A percentile compares a stretch with the other conserved stretches of the same genome.
Evolutionary conservation across 768 basidiomycete species (phyloP).

Genomic region (Phaeotremella skinneri): DNA sequence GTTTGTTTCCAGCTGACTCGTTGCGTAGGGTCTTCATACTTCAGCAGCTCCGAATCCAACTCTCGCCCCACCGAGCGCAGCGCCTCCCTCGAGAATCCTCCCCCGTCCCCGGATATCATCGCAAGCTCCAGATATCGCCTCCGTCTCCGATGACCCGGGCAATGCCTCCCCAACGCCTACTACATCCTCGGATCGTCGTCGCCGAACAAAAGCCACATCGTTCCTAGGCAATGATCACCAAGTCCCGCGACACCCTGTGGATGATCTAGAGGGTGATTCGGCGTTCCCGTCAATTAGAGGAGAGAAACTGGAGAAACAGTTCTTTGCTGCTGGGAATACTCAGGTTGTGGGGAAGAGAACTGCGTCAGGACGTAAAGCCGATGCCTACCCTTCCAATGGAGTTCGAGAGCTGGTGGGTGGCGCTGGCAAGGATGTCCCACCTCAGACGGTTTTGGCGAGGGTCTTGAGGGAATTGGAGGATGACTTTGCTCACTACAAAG

Average conservation of each 20-base stretch:
- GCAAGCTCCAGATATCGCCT: slow-evolving; percentile 19
- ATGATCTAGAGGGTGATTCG: neutral
- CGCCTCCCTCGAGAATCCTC: slow-evolving; percentile 20
- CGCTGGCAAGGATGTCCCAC: slow-evolving; percentile 60
- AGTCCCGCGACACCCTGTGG: slow-evolving; percentile 54
- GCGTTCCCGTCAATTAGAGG: slow-evolving; percentile 78
- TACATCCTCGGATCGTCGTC: slow-evolving; percentile 41
- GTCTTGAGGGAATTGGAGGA: slow-evolving; percentile 88
- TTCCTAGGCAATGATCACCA: neutral
- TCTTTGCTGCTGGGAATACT: slow-evolving; percentile 60
- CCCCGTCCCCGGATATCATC: slow-evolving; percentile 7
- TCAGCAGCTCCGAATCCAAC: slow-evolving; percentile 26
- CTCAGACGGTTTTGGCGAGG: slow-evolving; percentile 79
- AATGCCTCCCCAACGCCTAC: slow-evolving; percentile 14
- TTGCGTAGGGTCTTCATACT: slow-evolving; percentile 26
- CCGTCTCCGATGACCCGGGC: slow-evolving; percentile 16
- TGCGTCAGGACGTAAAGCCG: slow-evolving; percentile 61
- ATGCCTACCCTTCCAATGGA: slow-evolving; percentile 65
- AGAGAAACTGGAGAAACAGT: slow-evolving; percentile 70
- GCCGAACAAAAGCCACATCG: slow-evolving; percentile 1
- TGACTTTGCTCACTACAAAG: slow-evolving; percentile 91
- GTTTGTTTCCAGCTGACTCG: slow-evolving; percentile 6
- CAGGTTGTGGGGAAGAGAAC: neutral
- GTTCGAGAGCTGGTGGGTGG: slow-evolving; percentile 57
- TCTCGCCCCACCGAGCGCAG: slow-evolving; percentile 28